These are phyloP conservation scores for Dactylellina cionopaga DNA, from an alignment of 2,329 filamentous ascomycete genomes.

Conservation along the genomic window DNA sequence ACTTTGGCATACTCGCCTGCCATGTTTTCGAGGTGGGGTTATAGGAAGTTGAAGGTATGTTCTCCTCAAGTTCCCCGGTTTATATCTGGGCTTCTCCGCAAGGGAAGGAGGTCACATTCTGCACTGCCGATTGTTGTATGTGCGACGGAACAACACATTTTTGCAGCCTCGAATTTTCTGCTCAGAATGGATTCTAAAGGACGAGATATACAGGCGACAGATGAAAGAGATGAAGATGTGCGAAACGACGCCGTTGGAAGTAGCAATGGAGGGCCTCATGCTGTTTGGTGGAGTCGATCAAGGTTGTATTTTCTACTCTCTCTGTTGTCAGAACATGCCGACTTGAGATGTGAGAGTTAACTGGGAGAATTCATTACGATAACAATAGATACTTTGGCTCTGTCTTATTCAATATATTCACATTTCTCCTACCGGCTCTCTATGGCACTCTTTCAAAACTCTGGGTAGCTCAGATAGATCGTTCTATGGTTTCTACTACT, in stretches of 20 bases:
- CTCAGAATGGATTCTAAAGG: conserved; percentile 37
- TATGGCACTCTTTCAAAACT: conserved; percentile 75
- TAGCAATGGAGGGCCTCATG: background rate
- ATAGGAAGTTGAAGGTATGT: conserved; percentile 47
- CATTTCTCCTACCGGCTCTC: conserved; percentile 74
- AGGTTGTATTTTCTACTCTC: conserved; percentile 2
- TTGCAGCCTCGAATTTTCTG: background rate
- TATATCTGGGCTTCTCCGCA: background rate
- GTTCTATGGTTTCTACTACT: conserved; percentile 71
- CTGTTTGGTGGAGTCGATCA: conserved; percentile 27
- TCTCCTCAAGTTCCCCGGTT: too few species aligned
- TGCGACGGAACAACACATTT: conserved; percentile 13
- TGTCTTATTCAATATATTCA: conserved; percentile 70
- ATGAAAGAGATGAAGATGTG: conserved; percentile 31
- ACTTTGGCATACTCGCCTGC: background rate
- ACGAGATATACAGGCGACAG: conserved; percentile 26
- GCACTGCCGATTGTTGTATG: background rate
- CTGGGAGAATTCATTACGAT: background rate
- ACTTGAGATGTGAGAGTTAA: background rate
- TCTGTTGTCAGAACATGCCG: background rate
- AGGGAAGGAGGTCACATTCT: too few species aligned
- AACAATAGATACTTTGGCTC: conserved; percentile 66
- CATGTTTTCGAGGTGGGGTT: conserved; percentile 46
- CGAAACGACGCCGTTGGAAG: background rate
- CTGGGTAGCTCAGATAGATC: conserved; percentile 76